phyloP scores from a whole-genome alignment of 305 asterid genomes.

The Andrographis paniculata region DNA sequence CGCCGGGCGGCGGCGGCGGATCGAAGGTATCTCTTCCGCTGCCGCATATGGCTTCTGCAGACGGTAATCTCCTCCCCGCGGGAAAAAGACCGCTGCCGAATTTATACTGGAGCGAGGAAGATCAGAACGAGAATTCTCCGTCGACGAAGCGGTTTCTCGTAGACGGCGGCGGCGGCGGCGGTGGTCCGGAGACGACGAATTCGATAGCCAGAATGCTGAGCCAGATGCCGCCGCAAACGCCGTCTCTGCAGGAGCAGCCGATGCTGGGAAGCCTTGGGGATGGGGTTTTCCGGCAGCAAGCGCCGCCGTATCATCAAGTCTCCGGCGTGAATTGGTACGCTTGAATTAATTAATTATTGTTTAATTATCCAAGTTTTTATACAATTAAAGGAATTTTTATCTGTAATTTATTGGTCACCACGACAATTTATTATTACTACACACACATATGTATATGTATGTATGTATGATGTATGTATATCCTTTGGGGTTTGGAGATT shows the following conservation, averaged over 20 bases:
- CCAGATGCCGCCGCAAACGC: slow-evolving; percentile 56
- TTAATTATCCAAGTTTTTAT: no score
- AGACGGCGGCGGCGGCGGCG: slow-evolving; percentile 21
- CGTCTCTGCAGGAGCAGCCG: slow-evolving; percentile 32
- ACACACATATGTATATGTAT: no score
- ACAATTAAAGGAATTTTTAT: no score
- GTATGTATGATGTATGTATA: no score
- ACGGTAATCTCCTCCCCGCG: slow-evolving; percentile 13
- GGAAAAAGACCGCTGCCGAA: slow-evolving; percentile 27
- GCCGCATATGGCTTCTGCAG: slow-evolving; percentile 17
- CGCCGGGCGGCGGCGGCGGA: slow-evolving; percentile 14
- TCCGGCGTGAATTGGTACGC: slow-evolving; percentile 62
- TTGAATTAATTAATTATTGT: slow-evolving; percentile 5
- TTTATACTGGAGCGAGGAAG: slow-evolving; percentile 45
- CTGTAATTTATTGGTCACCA: no score
- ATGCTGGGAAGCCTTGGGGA: slow-evolving; percentile 40
- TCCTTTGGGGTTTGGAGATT: background rate
- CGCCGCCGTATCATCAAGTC: slow-evolving; percentile 38
- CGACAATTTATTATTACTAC: no score
- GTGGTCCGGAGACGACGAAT: slow-evolving; percentile 16
- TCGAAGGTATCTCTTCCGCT: background rate
- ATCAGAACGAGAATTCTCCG: slow-evolving; percentile 19
- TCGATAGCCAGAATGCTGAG: slow-evolving; percentile 39
- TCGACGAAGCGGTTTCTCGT: slow-evolving; percentile 43
- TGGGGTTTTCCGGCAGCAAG: slow-evolving; percentile 43